Conservation (phyloP, 2,329 filamentous ascomycete genomes). For the Stemphylium beticola region DNA sequence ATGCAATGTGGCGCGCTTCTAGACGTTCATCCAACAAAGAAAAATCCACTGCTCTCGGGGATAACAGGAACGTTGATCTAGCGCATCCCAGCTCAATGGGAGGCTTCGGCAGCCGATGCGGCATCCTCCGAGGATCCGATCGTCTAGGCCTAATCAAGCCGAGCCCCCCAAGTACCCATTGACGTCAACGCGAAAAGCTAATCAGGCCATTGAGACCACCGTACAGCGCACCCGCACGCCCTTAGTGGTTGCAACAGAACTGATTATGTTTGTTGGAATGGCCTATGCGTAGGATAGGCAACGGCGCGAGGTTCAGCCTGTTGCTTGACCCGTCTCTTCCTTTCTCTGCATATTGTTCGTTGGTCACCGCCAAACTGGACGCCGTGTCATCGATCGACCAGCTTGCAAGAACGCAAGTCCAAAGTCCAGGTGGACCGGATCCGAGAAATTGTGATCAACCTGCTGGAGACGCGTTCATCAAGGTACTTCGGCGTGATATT, state of each 20-base stretch:
- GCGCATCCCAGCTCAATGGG: background rate
- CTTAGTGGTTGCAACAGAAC: background rate
- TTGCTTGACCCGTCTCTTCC: background rate
- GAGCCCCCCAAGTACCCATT: background rate
- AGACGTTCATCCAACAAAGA: background rate
- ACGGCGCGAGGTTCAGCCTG: background rate
- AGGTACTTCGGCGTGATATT: background rate
- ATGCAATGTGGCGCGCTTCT: too few relatives aligned
- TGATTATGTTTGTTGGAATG: background rate
- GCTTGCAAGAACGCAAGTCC: background rate
- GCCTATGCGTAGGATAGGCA: background rate
- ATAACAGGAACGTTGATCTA: background rate
- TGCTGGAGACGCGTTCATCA: background rate
- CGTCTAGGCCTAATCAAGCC: background rate
- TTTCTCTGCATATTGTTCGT: background rate
- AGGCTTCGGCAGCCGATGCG: background rate
- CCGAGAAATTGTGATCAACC: constrained; percentile 1
- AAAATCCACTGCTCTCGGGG: too few relatives aligned
- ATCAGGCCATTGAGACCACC: background rate
- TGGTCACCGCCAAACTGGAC: background rate
- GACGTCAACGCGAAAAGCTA: too few relatives aligned
- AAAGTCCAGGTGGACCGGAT: background rate
- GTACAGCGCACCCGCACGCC: background rate
- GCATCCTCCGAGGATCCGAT: background rate
- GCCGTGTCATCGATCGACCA: background rate